Conservation (phyloP, 345 rosid species). For the Passiflora organensis region DNA sequence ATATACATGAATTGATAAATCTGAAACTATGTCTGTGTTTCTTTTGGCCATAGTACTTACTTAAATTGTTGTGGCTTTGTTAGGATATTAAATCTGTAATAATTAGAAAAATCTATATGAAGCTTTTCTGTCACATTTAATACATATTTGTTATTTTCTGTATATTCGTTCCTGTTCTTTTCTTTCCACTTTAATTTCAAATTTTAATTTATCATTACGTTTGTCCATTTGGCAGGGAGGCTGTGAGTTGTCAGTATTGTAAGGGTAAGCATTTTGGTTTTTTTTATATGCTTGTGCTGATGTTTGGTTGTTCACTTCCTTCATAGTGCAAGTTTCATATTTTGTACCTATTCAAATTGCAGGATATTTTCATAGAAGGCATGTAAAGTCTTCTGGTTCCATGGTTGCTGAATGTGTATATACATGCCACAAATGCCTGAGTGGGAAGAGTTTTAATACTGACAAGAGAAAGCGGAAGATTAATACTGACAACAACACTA, state of each 20-base stretch:
- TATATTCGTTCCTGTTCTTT: neutral
- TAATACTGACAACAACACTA: slow-evolving; percentile 29
- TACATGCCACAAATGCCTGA: slow-evolving; percentile 61
- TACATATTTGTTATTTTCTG: too few species aligned
- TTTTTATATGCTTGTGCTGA: neutral
- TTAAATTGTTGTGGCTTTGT: too few species aligned
- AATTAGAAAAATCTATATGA: too few species aligned
- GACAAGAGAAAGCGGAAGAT: slow-evolving; percentile 27
- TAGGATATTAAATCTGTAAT: too few species aligned
- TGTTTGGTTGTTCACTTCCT: neutral
- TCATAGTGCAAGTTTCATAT: slow-evolving; percentile 4
- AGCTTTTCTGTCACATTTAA: too few species aligned
- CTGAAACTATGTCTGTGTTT: too few species aligned
- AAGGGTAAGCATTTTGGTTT: slow-evolving; percentile 44
- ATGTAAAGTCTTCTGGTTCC: slow-evolving; percentile 55
- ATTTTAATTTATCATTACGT: slow-evolving; percentile 4
- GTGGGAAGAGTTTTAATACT: slow-evolving; percentile 35
- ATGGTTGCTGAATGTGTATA: slow-evolving; percentile 31
- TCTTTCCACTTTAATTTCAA: slow-evolving; percentile 1
- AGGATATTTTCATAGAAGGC: slow-evolving; percentile 83
- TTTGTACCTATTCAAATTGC: slow-evolving; percentile 27
- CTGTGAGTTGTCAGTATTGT: slow-evolving; percentile 76
- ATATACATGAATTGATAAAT: too few species aligned
- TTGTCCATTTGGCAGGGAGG: slow-evolving; percentile 58
- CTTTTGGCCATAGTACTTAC: too few species aligned